These are phyloP conservation scores for Populus ilicifolia DNA, from an alignment of 345 rosid species.

Conservation along the genomic window DNA sequence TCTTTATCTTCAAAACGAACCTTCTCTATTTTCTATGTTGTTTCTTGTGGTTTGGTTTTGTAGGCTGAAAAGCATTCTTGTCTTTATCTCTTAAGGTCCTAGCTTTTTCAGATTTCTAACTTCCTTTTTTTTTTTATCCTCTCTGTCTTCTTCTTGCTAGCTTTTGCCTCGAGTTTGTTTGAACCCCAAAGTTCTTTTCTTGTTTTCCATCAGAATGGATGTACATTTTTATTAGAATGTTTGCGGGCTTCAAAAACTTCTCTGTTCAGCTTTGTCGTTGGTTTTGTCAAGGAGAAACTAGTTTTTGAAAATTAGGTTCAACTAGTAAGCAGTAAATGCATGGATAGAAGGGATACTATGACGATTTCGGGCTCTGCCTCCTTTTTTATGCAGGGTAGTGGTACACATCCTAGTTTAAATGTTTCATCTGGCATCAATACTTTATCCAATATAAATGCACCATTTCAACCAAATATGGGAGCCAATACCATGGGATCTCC, in stretches of 20 bases:
- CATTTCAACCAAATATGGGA: constrained; percentile 56
- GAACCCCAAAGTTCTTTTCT: constrained; percentile 10
- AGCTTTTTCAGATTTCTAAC: constrained; percentile 26
- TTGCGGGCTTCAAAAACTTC: not conserved
- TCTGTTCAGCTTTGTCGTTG: no score
- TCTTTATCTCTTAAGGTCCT: constrained; percentile 27
- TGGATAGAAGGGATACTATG: constrained; percentile 95
- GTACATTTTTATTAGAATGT: constrained; percentile 11
- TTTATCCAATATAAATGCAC: constrained; percentile 43
- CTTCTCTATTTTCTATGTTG: constrained; percentile 24
- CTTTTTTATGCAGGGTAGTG: constrained; percentile 81
- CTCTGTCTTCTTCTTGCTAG: constrained; percentile 2
- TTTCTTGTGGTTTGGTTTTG: constrained; percentile 39
- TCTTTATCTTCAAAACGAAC: constrained; percentile 42
- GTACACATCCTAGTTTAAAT: constrained; percentile 51
- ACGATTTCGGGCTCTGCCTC: constrained; percentile 69
- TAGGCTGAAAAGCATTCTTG: constrained; percentile 48
- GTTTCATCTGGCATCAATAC: constrained; percentile 59
- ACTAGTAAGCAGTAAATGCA: constrained; percentile 54
- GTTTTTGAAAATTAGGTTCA: constrained; percentile 18
- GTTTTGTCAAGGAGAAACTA: not conserved
- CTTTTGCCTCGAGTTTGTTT: constrained; percentile 10
- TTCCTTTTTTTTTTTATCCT: not conserved
- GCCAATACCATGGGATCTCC: constrained; percentile 47
- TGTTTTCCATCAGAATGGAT: not conserved